Conservation (phyloP, 148 eudicot genomes). For the Rhododendron mucronatum region DNA sequence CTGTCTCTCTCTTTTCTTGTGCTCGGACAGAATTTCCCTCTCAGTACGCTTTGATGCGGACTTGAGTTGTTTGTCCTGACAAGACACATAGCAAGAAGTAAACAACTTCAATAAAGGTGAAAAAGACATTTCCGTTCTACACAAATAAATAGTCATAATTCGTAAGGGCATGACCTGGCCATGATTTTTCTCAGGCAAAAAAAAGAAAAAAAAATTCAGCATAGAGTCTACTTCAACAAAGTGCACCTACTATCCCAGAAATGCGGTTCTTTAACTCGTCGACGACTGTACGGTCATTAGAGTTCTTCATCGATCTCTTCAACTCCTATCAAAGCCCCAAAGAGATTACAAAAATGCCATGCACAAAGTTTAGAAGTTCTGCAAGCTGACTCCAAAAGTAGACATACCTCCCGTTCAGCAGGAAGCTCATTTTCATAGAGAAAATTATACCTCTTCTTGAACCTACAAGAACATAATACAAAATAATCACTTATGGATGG, state of each 20-base stretch:
- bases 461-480: constrained; percentile 39
- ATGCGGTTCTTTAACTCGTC: constrained; percentile 47
- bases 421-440: constrained; percentile 64
- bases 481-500: neutral
- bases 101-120: neutral
- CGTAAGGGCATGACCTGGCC: neutral
- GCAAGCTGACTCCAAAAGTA: neutral
- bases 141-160: neutral
- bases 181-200: neutral
- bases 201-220: too few relatives aligned
- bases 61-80: constrained; percentile 68
- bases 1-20: constrained; percentile 85
- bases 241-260: constrained; percentile 60
- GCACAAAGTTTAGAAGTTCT: neutral
- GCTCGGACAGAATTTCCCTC: constrained; percentile 63
- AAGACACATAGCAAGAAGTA: constrained; percentile 9
- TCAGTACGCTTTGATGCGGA: constrained; percentile 55
- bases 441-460: constrained; percentile 81
- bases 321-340: constrained; percentile 39
- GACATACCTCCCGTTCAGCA: constrained; percentile 70
- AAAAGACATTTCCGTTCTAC: neutral
- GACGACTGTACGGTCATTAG: constrained; percentile 50
- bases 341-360: constrained; percentile 3
- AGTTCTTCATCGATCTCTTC: constrained; percentile 51
- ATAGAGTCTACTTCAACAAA: neutral